Base-by-base conservation (phyloP, 768 basidiomycete genomes). In the Tricholoma saponaceum region DNA sequence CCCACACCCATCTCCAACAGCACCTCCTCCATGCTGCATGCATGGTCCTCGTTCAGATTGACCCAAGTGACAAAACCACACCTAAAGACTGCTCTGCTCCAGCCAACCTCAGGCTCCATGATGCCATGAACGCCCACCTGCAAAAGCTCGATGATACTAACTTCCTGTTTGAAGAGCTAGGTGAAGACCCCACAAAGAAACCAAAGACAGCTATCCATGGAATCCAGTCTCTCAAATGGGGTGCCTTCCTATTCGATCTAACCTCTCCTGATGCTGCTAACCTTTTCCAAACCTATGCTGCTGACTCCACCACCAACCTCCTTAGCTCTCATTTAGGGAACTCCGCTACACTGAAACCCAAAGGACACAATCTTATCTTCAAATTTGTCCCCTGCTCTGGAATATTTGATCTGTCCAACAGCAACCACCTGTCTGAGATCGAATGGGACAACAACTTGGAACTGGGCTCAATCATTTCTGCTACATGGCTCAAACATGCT, bases 1-100 rank as follows among this genome's bases (percentile, higher is more conserved):
- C 49, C 9, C 53, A 59, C 9, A 62, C 54, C 20, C 3, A 7
- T 0, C 35, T 59, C 30, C 61, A 62, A 18, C 61, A 59, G 14
- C 26, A 32, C 8, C 23, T 59, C 5, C 26, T 59, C 0, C 8
- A 13, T 4, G 23, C 22, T 0, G 50, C 44, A 2, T 30, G 39
- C 25, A 44, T n/a, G 0, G 14, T 62, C 13, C 43, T 62, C 0
- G 16, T 57, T 0, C 25, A 54, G 1, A 4, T 55, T 14, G 30
- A 55, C 33, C 16, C 35, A 3, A 8, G 4, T 0, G 16, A 47
- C 13, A 12, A 28, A 5, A 39, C 54, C 22, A 12, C 13, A 4
- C 33, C 33, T 4, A 35, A 35, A 35, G 33, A 49, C 30, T 12
- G 16, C 50, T 12, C 37, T 46, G 8, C 23, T 28, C 4, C 30